Base-by-base conservation (phyloP, 2,329 filamentous ascomycete genomes). In the Calonectria ilicicola region DNA sequence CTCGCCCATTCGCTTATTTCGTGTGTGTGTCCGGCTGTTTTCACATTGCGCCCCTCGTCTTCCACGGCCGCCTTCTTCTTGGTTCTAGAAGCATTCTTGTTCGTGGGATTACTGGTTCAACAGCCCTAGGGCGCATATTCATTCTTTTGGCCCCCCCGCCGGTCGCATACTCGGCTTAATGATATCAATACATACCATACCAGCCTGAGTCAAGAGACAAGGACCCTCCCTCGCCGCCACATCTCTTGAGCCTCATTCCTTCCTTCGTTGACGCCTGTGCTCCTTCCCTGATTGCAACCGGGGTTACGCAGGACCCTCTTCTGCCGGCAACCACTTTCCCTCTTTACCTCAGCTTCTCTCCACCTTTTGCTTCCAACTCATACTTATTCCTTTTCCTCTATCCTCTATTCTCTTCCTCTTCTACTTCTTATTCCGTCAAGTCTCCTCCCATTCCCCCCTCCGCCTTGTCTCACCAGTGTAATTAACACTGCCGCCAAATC, bases 401-500 rank as follows among this genome's bases (percentile, higher is more conserved):
- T 65, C 51, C 53, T 60, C 62, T 68, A n/a, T 67, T 62, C 26
- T 21, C 17, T 47, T 49, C 8, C 27, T 67, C 53, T 67, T 65
- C 14, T 53, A 19, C 29, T 32, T 32, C 29, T 35, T 35, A 6
- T 14, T n/a, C 2, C 12, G 12, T 32, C 27, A 5, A 7, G 5
- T 27, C 21, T 23, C 19, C 9, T 53, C 19, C 29, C 15, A 38
- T 38, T 23, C 32, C 9, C 9, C 62, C 5, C 7, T n/a, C 27
- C 17, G n/a, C 21, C 3, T n/a, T 27, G 63, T 53, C 51, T 65
- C 44, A 56, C 53, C n/a, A 47, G 40, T 51, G 72, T 38, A 42
- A 62, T 76, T 80, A 32, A 44, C 65, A 42, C 40, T 19, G 65
- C 65, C 62, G 23, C 60, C 42, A 42, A 38, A 75, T 79, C 76